Percentiles rank a stretch among this genome's conserved stretches.
These are phyloP conservation scores for Leptographium flavum DNA, from an alignment of 2,329 filamentous ascomycete genomes.

Conservation along the genomic window DNA sequence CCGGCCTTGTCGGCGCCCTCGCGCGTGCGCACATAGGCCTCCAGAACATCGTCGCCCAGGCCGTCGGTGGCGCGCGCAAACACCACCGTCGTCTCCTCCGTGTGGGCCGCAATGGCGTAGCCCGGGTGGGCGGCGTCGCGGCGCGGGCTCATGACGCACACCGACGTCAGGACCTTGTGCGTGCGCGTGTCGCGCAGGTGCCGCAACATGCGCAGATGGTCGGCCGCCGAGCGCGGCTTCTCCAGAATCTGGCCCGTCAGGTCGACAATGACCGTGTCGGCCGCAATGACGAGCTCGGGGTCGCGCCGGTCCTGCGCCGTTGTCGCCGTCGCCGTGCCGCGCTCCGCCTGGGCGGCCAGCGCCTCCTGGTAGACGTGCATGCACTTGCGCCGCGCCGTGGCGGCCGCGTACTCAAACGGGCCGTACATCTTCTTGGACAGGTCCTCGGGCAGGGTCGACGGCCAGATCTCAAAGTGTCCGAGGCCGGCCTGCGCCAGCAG, in stretches of 20 bases:
- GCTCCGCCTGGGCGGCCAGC: slow-evolving; percentile 19
- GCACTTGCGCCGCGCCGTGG: slow-evolving; percentile 74
- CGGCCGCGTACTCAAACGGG: slow-evolving; percentile 81
- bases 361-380: slow-evolving; percentile 50
- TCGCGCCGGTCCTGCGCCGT: slow-evolving; percentile 31
- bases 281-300: slow-evolving; percentile 72
- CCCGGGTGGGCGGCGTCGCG: slow-evolving; percentile 71
- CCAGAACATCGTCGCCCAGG: slow-evolving; percentile 63
- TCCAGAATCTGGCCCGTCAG: slow-evolving; percentile 67
- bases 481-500: slow-evolving; percentile 71
- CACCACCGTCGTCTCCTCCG: slow-evolving; percentile 83
- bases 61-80: slow-evolving; percentile 55
- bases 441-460: slow-evolving; percentile 74
- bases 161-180: slow-evolving; percentile 77
- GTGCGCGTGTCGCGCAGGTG: slow-evolving; percentile 59
- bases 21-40: slow-evolving; percentile 64
- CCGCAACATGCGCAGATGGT: slow-evolving; percentile 76
- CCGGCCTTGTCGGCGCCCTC: slow-evolving; percentile 95
- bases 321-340: slow-evolving; percentile 13
- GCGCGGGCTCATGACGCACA: slow-evolving; percentile 71
- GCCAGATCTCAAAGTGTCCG: slow-evolving; percentile 66
- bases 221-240: slow-evolving; percentile 70
- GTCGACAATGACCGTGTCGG: slow-evolving; percentile 80
- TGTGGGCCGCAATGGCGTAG: slow-evolving; percentile 65
- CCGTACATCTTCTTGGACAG: slow-evolving; percentile 60